Percentiles rank a stretch among this genome's conserved stretches.
Conservation (phyloP, 768 basidiomycete species). For the Leccinellum rugosiceps region DNA sequence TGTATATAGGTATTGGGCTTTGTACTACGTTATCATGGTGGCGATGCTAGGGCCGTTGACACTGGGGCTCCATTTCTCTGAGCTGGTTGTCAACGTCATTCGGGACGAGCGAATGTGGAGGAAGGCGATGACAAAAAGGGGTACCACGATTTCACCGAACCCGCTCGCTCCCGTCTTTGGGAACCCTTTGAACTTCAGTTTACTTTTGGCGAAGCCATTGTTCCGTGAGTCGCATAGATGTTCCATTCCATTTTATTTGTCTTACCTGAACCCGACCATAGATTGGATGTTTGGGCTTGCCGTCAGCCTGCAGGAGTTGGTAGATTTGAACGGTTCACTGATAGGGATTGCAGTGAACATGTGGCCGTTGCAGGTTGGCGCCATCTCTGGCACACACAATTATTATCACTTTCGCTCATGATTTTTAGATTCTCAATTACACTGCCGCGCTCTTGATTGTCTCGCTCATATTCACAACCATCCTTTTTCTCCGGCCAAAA, state of each 20-base stretch:
- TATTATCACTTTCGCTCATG: neutral
- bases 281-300: constrained; percentile 34
- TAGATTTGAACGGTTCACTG: constrained; percentile 6
- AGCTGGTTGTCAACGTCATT: constrained; percentile 28
- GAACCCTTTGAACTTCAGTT: constrained; percentile 6
- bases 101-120: constrained; percentile 29
- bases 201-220: constrained; percentile 23
- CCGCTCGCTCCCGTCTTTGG: constrained; percentile 24
- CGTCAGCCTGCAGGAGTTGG: constrained; percentile 13
- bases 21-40: constrained; percentile 25
- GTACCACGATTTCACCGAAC: constrained; percentile 12
- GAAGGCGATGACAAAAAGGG: constrained; percentile 16
- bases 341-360: constrained; percentile 19
- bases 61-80: constrained; percentile 25
- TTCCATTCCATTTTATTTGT: neutral
- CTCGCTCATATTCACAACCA: constrained; percentile 11
- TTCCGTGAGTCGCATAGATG: constrained; percentile 19
- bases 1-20: constrained; percentile 20
- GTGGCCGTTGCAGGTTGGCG: constrained; percentile 24
- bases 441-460: constrained; percentile 16
- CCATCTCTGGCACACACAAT: neutral
- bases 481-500: constrained; percentile 9
- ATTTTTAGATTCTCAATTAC: constrained; percentile 25
- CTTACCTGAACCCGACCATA: constrained; percentile 1
- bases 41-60: constrained; percentile 28